Evolutionary conservation across 768 basidiomycete species (phyloP), one percentile per base, ranked within the genome.

Genomic region (Xanthoconium stramineum): DNA sequence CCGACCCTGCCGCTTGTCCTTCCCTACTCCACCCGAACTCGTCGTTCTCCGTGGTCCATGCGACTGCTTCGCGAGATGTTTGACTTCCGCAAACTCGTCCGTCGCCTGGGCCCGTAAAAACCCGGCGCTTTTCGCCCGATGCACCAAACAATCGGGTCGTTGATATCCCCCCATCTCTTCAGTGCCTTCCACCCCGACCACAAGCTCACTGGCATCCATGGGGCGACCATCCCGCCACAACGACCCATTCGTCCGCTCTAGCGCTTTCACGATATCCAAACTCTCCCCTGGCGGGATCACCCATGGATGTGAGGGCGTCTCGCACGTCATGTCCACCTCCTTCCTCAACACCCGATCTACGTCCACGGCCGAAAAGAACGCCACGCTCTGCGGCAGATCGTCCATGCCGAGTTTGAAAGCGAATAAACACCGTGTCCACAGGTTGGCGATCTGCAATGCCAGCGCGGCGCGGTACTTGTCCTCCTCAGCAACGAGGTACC

Each of bases 281-380:
- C 85, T 88, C 73, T 97, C 90, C n/a, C 96, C 97, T 0, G 92
- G 80, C 0, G 90, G 82, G 53, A 98, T 93, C 0, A 88, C 81
- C 19, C 68, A 69, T 17, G 91, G 89, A 59, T 98, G 92, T 8
- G 92, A 95, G 0, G 96, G 96, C 9, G 97, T 99, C 35, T 92
- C 82, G 63, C 96, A 99, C 0, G 91, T 79, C 91, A 98, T 93
- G 67, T 94, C 90, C 28, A 94, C 93, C 73, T 98, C 96, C 71
- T 99, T 99, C 36, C 97, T 82, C 39, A 98, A 78, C 1, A 97
- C 90, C 15, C 78, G 77, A 70, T 99, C 96, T 20, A 98, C 76
- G 68, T 98, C 97, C 46, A 99, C 94, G 0, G 93, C 91, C 2
- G 94, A 97, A 77, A 99, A 98, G 77, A 97, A 99, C 0, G 94